phyloP scores from a whole-genome alignment of 805 yeast species.

The Millerozyma miso region DNA sequence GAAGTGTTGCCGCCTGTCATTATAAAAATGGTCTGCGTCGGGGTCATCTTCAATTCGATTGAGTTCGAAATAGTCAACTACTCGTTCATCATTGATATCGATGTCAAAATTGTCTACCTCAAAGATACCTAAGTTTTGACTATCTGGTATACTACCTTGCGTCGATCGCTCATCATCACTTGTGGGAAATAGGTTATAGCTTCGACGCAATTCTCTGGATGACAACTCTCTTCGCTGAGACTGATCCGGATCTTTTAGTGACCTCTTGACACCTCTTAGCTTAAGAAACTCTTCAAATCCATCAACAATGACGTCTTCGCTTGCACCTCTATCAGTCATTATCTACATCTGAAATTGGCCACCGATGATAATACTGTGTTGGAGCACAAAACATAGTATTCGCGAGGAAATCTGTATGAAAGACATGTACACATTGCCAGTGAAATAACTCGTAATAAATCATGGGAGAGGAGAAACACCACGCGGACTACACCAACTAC shows the following conservation, averaged over 20 bases:
- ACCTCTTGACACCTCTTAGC: constrained; percentile 9
- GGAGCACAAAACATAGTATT: too few relatives aligned
- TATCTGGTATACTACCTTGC: constrained; percentile 8
- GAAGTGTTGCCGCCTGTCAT: constrained; percentile 18
- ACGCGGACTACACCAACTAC: constrained; percentile 73
- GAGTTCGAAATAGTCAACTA: constrained; percentile 15
- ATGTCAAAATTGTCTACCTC: constrained; percentile 29
- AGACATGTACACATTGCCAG: too few relatives aligned
- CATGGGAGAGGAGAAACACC: constrained; percentile 30
- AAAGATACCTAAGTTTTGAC: constrained; percentile 21
- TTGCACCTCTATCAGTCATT: background rate
- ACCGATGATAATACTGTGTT: too few relatives aligned
- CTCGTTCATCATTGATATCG: constrained; percentile 9
- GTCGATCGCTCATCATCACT: constrained; percentile 2
- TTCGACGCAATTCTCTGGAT: constrained; percentile 2
- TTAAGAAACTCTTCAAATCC: constrained; percentile 4
- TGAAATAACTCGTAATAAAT: too few relatives aligned
- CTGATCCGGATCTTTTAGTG: background rate
- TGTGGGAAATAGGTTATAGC: background rate
- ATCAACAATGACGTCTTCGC: background rate
- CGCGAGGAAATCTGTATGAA: too few relatives aligned
- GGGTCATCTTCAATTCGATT: constrained; percentile 13
- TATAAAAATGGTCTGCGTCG: constrained; percentile 23
- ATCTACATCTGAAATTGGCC: background rate
- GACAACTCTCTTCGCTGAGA: background rate